Base-by-base conservation (phyloP, 1,139 yeast genomes). In the Magnusiomyces suaveolens region DNA sequence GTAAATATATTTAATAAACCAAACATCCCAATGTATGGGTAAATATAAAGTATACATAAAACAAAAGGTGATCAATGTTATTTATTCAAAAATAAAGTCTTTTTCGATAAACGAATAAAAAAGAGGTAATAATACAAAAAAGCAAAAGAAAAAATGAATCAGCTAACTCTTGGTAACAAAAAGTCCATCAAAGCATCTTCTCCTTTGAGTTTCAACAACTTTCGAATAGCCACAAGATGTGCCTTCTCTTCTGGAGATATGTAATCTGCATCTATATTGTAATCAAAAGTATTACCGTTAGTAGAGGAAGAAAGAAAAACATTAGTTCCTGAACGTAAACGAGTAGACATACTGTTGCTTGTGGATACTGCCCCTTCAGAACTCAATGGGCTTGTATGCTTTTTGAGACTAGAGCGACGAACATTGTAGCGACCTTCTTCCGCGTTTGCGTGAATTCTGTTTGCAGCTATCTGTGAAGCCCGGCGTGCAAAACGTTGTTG, bases 151-250 rank as follows among this genome's bases (percentile, higher is more conserved):
- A n/a, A n/a, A n/a, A n/a, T n/a, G n/a, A 6, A 20, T 33, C 10
- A 32, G 6, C 33, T n/a, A 29, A 25, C 50, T 21, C 48, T 43
- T 2, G 47, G 51, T 18, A 54, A 43, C 58, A 87, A 72, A 66
- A 86, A 87, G 48, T 78, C 68, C 61, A 87, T 55, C 53, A 90
- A 67, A 48, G 79, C 78, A 3, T 83, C 86, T 61, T 78, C 78
- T 0, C 96, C 96, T 67, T 86, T 89, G 48, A 77, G 57, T 57
- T 80, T 76, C 67, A 90, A 76, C 55, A 89, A 70, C 60, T 74
- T 73, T 64, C 82, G 83, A 54, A 89, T 77, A 20, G 78, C 73
- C 43, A 75, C 61, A 39, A 87, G 70, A 55, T 84, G 86, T 1
- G 70, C 66, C 0, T 79, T 55, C 63, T 84, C 89, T 1, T 67